Evolutionary conservation across 192 early-diverging fungal genomes (phyloP).

Genomic region (Entomortierella lignicola): DNA sequence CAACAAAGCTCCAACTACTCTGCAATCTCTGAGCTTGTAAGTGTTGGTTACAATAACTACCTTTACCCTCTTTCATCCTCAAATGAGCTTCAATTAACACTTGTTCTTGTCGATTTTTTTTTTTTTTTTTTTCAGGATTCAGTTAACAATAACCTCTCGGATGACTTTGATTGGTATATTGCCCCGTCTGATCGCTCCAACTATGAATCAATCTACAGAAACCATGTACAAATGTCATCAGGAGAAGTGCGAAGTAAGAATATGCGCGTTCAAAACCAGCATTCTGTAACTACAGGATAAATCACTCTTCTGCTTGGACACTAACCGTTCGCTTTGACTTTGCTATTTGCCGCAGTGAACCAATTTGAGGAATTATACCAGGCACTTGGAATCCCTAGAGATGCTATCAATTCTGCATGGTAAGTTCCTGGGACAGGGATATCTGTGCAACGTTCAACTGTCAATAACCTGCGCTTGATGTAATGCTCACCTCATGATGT

Average conservation of each 20-base stretch:
- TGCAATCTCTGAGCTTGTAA: constrained; percentile 41
- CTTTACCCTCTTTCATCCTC: too few relatives aligned
- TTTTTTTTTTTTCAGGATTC: constrained; percentile 20
- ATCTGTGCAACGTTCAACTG: neutral
- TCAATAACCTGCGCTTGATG: neutral
- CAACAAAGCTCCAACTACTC: constrained; percentile 34
- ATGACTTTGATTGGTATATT: constrained; percentile 76
- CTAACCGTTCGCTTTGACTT: neutral
- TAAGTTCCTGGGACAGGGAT: constrained; percentile 7
- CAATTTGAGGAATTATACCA: constrained; percentile 68
- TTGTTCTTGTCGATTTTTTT: neutral
- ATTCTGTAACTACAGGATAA: neutral
- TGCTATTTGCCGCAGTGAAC: constrained; percentile 52
- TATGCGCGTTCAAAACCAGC: too few relatives aligned
- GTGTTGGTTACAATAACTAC: neutral
- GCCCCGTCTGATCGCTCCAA: constrained; percentile 64
- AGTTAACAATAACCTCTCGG: constrained; percentile 36
- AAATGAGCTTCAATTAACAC: neutral
- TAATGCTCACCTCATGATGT: neutral
- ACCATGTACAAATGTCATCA: constrained; percentile 59
- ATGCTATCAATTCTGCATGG: constrained; percentile 67
- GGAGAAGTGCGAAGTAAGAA: constrained; percentile 64
- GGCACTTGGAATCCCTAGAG: constrained; percentile 61
- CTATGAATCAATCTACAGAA: constrained; percentile 68
- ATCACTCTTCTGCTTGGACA: neutral